A percentile compares a stretch with the other conserved stretches of the same genome.
Conservation (phyloP, 345 rosid species). For the Gossypium rotundifolium region DNA sequence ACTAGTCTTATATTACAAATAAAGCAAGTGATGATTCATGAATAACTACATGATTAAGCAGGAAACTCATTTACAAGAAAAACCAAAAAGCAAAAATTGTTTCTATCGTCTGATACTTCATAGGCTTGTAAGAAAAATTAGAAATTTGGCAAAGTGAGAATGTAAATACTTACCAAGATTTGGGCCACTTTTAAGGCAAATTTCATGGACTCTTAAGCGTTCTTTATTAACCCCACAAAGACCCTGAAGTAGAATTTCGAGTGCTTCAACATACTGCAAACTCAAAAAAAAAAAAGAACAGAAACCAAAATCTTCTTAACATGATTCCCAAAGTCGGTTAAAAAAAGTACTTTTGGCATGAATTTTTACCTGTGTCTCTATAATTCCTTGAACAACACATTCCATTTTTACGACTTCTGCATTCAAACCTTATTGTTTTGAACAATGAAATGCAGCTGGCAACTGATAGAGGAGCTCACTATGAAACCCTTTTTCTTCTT, state of each 20-base stretch:
- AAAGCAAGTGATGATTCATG: neutral
- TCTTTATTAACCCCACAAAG: constrained; percentile 94
- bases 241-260: constrained; percentile 95
- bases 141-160: neutral
- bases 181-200: constrained; percentile 70
- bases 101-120: neutral
- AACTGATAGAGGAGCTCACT: neutral
- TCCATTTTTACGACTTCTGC: constrained; percentile 34
- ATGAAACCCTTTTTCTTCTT: neutral
- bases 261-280: constrained; percentile 92
- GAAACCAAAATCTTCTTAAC: neutral
- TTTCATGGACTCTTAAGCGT: constrained; percentile 81
- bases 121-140: neutral
- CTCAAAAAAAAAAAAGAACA: neutral
- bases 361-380: constrained; percentile 54
- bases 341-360: neutral
- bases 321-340: neutral
- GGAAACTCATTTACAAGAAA: neutral
- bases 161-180: constrained; percentile 48
- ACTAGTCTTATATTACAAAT: neutral
- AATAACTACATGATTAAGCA: neutral
- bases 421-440: neutral
- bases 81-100: neutral
- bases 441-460: neutral
- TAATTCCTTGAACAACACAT: constrained; percentile 72